Conservation (phyloP, 495 filamentous ascomycete genomes). For the Aspergillus ellipticus region DNA sequence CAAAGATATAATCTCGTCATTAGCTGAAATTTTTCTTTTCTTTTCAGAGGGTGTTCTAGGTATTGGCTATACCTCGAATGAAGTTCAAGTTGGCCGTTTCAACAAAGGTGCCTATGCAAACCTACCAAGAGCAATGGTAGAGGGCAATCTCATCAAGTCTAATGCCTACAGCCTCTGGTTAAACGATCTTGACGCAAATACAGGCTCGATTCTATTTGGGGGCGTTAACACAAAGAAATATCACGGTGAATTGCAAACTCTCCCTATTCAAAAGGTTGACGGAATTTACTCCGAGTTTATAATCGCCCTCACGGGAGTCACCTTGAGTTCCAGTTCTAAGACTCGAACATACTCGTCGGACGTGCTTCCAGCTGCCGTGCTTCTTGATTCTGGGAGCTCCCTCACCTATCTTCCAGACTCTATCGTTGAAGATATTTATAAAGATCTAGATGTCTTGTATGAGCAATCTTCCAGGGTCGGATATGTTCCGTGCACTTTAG, state of each 20-base stretch:
- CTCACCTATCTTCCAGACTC: constrained; percentile 79
- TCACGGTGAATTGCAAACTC: constrained; percentile 62
- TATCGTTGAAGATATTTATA: constrained; percentile 61
- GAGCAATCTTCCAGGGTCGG: constrained; percentile 47
- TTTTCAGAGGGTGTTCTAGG: constrained; percentile 74
- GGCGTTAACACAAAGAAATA: constrained; percentile 85
- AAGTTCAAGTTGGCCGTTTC: constrained; percentile 67
- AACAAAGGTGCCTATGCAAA: constrained; percentile 66
- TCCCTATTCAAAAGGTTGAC: constrained; percentile 65
- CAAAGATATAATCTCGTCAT: background rate
- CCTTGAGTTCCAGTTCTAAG: constrained; percentile 41
- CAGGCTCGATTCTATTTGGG: constrained; percentile 85
- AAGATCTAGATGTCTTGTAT: constrained; percentile 61
- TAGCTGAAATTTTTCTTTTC: constrained; percentile 1
- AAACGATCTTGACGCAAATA: constrained; percentile 57
- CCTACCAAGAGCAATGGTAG: constrained; percentile 69
- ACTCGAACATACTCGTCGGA: constrained; percentile 47
- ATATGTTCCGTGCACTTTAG: constrained; percentile 70
- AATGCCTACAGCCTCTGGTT: constrained; percentile 73
- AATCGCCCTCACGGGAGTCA: constrained; percentile 70
- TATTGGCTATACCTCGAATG: constrained; percentile 82
- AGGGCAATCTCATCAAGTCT: constrained; percentile 66
- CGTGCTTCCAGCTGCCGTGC: constrained; percentile 56
- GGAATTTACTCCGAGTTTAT: constrained; percentile 70
- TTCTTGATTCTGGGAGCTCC: constrained; percentile 91